Evolutionary conservation across 495 filamentous ascomycete species (phyloP).

Genomic region (Aspergillus campestris): DNA sequence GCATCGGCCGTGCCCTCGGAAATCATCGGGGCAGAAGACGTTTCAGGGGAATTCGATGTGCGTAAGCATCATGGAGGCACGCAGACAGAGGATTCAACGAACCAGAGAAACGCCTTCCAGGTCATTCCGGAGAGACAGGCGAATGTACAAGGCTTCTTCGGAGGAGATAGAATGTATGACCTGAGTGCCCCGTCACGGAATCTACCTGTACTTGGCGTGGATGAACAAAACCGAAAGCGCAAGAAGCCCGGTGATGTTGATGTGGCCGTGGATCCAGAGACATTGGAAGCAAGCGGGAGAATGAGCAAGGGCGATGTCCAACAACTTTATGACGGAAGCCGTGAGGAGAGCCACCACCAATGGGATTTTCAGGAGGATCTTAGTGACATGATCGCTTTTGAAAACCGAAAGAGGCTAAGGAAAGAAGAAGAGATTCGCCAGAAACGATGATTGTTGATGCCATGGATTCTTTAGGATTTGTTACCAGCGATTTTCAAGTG

Average conservation of each 20-base stretch:
- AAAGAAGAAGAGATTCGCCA: slow-evolving; percentile 68
- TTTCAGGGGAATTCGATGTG: slow-evolving; percentile 83
- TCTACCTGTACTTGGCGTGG: slow-evolving; percentile 67
- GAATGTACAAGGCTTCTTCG: slow-evolving; percentile 86
- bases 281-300: slow-evolving; percentile 59
- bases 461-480: slow-evolving; percentile 45
- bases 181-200: slow-evolving; percentile 47
- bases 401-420: slow-evolving; percentile 81
- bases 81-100: slow-evolving; percentile 74
- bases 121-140: slow-evolving; percentile 83
- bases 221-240: slow-evolving; percentile 73
- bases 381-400: slow-evolving; percentile 92
- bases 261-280: slow-evolving; percentile 78
- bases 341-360: slow-evolving; percentile 58
- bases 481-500: slow-evolving; percentile 19
- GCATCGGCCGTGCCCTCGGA: slow-evolving; percentile 73
- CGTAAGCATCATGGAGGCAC: slow-evolving; percentile 79
- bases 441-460: slow-evolving; percentile 14
- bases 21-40: slow-evolving; percentile 59
- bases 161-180: slow-evolving; percentile 87
- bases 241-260: slow-evolving; percentile 96
- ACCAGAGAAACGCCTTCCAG: slow-evolving; percentile 72
- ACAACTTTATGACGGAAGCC: slow-evolving; percentile 68
- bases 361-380: slow-evolving; percentile 90
- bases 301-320: slow-evolving; percentile 59